Conservation (phyloP, 1,284 basidiomycete species). For the Heterobasidion annosum region DNA sequence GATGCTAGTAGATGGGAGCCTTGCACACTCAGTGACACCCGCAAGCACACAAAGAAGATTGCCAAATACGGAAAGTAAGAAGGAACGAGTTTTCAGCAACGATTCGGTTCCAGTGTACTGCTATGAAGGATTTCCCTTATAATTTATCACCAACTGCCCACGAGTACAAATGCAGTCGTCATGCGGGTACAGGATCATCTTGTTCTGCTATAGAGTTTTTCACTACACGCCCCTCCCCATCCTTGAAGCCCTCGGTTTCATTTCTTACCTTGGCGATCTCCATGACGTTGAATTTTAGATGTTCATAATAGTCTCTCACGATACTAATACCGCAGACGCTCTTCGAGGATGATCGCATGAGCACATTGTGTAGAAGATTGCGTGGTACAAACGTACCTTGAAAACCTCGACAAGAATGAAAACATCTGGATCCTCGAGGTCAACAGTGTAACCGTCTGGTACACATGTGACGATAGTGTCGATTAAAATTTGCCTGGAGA, state of each 20-base stretch:
- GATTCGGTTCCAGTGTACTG: too few species aligned
- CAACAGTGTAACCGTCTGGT: slow-evolving; percentile 54
- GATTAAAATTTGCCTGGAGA: slow-evolving; percentile 49
- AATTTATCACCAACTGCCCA: too few species aligned
- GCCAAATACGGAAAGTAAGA: slow-evolving; percentile 1
- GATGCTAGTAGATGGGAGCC: too few species aligned
- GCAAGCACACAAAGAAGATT: not conserved
- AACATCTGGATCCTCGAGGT: slow-evolving; percentile 55
- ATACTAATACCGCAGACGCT: slow-evolving; percentile 65
- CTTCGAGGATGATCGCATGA: slow-evolving; percentile 23
- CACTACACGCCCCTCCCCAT: slow-evolving; percentile 7
- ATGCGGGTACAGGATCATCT: not conserved
- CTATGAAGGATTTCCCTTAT: too few species aligned
- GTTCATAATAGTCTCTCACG: slow-evolving; percentile 58
- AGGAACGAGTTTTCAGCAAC: not conserved
- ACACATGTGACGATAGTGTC: slow-evolving; percentile 62
- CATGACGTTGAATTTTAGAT: slow-evolving; percentile 69
- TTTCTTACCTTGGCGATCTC: slow-evolving; percentile 42
- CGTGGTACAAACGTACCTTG: slow-evolving; percentile 40
- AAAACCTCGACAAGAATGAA: slow-evolving; percentile 75
- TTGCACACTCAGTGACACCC: not conserved
- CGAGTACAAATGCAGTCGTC: not conserved
- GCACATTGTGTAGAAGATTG: not conserved
- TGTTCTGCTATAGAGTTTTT: not conserved
- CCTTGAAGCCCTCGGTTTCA: slow-evolving; percentile 8